These are phyloP conservation scores for Colletotrichum sp. DNA, from an alignment of 2,329 filamentous ascomycete species.

Conservation along the genomic window DNA sequence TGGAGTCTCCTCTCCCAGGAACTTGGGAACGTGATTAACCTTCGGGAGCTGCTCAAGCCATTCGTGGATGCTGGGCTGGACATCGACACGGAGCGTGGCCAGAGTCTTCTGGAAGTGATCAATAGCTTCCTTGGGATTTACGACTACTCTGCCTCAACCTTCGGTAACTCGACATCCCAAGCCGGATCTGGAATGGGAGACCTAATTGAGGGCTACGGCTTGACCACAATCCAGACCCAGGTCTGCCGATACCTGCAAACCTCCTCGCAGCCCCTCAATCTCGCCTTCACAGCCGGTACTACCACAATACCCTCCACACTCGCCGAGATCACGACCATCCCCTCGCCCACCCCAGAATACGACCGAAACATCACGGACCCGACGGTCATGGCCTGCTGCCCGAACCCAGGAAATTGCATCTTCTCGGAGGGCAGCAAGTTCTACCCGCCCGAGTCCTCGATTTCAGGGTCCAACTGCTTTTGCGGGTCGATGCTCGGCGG, in stretches of 20 bases:
- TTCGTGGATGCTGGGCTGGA: constrained; percentile 5
- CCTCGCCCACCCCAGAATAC: background rate
- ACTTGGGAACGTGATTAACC: constrained; percentile 28
- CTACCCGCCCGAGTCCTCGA: constrained; percentile 35
- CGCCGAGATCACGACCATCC: background rate
- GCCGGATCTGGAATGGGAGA: constrained; percentile 28
- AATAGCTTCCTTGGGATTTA: constrained; percentile 9
- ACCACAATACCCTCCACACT: constrained; percentile 29
- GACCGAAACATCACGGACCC: constrained; percentile 37
- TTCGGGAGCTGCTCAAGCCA: background rate
- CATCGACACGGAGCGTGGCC: background rate
- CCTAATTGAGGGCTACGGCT: constrained; percentile 37
- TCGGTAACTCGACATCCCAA: constrained; percentile 27
- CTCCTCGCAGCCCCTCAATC: constrained; percentile 31
- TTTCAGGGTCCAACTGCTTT: constrained; percentile 35
- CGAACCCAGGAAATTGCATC: constrained; percentile 24
- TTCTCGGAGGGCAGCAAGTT: constrained; percentile 25
- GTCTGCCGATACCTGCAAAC: constrained; percentile 39
- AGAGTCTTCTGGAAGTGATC: background rate
- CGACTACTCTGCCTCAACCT: constrained; percentile 33
- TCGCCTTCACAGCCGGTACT: constrained; percentile 37
- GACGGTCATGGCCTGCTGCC: constrained; percentile 36
- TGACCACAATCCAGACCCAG: constrained; percentile 33
- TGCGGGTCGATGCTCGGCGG: constrained; percentile 33
- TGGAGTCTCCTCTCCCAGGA: constrained; percentile 31